These are phyloP conservation scores for Suhomyces bolitotheri DNA, from an alignment of 1,139 yeast genomes.

Conservation along the genomic window DNA sequence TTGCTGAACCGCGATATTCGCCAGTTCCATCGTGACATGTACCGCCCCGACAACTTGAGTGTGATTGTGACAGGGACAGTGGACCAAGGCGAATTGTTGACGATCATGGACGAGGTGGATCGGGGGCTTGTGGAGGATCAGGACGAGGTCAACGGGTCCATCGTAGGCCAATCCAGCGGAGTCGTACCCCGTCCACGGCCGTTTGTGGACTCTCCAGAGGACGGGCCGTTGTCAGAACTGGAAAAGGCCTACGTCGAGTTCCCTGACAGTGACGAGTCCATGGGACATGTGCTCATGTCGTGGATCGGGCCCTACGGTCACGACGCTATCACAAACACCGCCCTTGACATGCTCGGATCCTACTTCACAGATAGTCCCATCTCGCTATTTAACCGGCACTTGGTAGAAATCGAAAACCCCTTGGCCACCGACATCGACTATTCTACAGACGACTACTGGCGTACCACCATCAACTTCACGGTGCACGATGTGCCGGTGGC, in stretches of 20 bases:
- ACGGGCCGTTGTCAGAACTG: slow-evolving; percentile 44
- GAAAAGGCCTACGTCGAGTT: slow-evolving; percentile 61
- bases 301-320: slow-evolving; percentile 81
- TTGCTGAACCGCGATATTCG: slow-evolving; percentile 74
- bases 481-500: slow-evolving; percentile 79
- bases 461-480: slow-evolving; percentile 58
- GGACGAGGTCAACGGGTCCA: slow-evolving; percentile 5
- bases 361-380: slow-evolving; percentile 78
- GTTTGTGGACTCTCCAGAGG: slow-evolving; percentile 71
- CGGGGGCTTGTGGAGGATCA: slow-evolving; percentile 47
- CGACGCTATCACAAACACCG: slow-evolving; percentile 57
- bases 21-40: slow-evolving; percentile 67
- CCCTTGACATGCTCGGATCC: slow-evolving; percentile 69
- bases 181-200: slow-evolving; percentile 61
- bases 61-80: slow-evolving; percentile 82
- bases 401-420: slow-evolving; percentile 84
- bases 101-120: slow-evolving; percentile 66
- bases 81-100: slow-evolving; percentile 69
- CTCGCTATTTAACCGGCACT: slow-evolving; percentile 61
- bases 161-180: too few species aligned
- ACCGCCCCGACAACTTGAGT: slow-evolving; percentile 83
- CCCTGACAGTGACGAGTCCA: slow-evolving; percentile 86
- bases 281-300: slow-evolving; percentile 71
- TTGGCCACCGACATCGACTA: slow-evolving; percentile 71
- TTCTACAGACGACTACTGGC: slow-evolving; percentile 68